These are phyloP conservation scores for Fomitopsis pinicola DNA, from an alignment of 1,284 basidiomycete genomes.

Conservation along the genomic window DNA sequence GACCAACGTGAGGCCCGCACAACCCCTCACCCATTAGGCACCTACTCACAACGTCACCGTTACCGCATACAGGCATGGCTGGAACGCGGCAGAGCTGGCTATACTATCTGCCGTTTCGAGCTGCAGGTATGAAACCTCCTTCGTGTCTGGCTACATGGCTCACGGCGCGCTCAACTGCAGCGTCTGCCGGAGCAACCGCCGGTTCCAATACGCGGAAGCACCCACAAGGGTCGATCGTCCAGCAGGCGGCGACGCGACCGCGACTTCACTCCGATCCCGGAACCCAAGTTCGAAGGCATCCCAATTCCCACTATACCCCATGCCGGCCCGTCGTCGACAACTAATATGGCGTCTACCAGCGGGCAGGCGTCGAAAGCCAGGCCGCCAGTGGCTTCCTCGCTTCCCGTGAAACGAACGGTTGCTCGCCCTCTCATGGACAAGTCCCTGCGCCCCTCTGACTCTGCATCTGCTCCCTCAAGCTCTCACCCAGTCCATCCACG, in stretches of 20 bases:
- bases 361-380: not conserved
- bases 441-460: too few relatives aligned
- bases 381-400: not conserved
- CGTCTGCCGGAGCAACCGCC: conserved; percentile 15
- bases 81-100: conserved; percentile 16
- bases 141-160: not conserved
- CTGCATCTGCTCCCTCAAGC: too few relatives aligned
- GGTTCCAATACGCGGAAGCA: conserved; percentile 11
- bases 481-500: too few relatives aligned
- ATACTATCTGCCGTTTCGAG: conserved; percentile 17
- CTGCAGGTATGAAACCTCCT: conserved; percentile 2
- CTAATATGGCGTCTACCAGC: not conserved
- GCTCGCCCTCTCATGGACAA: too few relatives aligned
- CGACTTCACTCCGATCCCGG: conserved; percentile 2
- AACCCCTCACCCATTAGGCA: not conserved
- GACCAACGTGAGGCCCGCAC: conserved; percentile 12
- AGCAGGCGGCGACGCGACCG: not conserved
- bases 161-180: conserved; percentile 2
- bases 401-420: too few relatives aligned
- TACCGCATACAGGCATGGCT: conserved; percentile 12
- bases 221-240: conserved; percentile 1
- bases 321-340: not conserved
- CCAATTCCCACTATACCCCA: not conserved
- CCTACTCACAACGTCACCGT: not conserved
- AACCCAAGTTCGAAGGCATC: conserved; percentile 4